phyloP scores from a whole-genome alignment of 164 flowering plant species.

The Paratinospora sagittata region DNA sequence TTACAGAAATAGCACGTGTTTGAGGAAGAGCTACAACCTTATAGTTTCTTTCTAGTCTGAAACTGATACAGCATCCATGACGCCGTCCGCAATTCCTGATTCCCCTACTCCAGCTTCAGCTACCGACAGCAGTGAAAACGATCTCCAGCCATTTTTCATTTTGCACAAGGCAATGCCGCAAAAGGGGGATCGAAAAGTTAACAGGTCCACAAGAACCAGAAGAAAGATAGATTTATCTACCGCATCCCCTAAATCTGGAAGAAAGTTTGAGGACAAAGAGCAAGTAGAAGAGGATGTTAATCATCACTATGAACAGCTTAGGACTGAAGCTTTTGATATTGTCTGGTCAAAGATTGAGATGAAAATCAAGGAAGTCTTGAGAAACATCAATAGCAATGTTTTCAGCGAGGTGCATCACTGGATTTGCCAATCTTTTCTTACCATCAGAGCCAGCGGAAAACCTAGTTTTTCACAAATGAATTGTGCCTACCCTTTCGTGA shows the following conservation, averaged over 20 bases:
- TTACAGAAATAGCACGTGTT: no score
- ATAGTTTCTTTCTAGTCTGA: not conserved
- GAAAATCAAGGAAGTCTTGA: slow-evolving; percentile 53
- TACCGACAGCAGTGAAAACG: slow-evolving; percentile 18
- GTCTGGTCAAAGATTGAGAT: slow-evolving; percentile 70
- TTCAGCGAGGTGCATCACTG: slow-evolving; percentile 56
- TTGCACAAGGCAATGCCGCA: slow-evolving; percentile 61
- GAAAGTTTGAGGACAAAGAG: slow-evolving; percentile 13
- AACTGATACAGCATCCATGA: slow-evolving; percentile 17
- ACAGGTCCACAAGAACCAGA: slow-evolving; percentile 30
- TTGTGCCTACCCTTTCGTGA: slow-evolving; percentile 41
- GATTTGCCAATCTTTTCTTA: slow-evolving; percentile 53
- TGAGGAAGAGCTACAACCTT: not conserved
- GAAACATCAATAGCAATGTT: slow-evolving; percentile 35
- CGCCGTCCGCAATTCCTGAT: slow-evolving; percentile 19
- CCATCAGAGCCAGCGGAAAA: slow-evolving; percentile 32
- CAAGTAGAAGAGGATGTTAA: slow-evolving; percentile 16
- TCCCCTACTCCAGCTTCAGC: slow-evolving; percentile 14
- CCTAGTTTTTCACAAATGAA: slow-evolving; percentile 27
- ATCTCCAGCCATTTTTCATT: slow-evolving; percentile 68
- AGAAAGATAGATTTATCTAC: slow-evolving; percentile 46
- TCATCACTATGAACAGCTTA: slow-evolving; percentile 22
- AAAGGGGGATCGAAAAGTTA: slow-evolving; percentile 24
- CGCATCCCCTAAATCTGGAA: slow-evolving; percentile 12
- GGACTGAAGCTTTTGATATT: slow-evolving; percentile 44